A percentile compares a stretch with the other conserved stretches of the same genome.
phyloP scores from a whole-genome alignment of 306 rosid species.

The Morella rubra region DNA sequence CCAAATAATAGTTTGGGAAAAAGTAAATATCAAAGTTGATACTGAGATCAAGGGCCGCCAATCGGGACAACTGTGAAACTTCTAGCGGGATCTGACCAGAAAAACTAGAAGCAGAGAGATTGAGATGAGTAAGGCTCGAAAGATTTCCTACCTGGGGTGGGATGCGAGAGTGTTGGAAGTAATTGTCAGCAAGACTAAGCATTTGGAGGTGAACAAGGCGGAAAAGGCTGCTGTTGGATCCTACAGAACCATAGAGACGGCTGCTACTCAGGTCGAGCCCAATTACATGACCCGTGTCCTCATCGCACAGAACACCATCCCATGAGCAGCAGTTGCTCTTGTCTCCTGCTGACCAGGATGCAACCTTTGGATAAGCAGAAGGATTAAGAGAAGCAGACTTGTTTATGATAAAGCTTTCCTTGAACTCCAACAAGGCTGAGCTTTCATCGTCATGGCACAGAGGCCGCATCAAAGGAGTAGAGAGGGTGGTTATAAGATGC shows the following conservation, averaged over 20 bases:
- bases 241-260: neutral
- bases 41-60: neutral
- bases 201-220: neutral
- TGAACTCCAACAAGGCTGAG: neutral
- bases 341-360: neutral
- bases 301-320: neutral
- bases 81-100: neutral
- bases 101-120: neutral
- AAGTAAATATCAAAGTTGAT: neutral
- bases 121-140: neutral
- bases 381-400: neutral
- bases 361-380: neutral
- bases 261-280: neutral
- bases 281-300: neutral
- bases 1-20: neutral
- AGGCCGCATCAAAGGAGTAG: neutral
- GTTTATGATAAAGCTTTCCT: neutral
- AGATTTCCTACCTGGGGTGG: neutral
- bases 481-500: neutral
- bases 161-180: neutral
- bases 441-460: neutral
- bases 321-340: neutral
- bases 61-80: neutral
- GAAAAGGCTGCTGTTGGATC: neutral
- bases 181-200: neutral